Evolutionary conservation across 1,284 basidiomycete species (phyloP).

Genomic region (Inonotus obliquus): DNA sequence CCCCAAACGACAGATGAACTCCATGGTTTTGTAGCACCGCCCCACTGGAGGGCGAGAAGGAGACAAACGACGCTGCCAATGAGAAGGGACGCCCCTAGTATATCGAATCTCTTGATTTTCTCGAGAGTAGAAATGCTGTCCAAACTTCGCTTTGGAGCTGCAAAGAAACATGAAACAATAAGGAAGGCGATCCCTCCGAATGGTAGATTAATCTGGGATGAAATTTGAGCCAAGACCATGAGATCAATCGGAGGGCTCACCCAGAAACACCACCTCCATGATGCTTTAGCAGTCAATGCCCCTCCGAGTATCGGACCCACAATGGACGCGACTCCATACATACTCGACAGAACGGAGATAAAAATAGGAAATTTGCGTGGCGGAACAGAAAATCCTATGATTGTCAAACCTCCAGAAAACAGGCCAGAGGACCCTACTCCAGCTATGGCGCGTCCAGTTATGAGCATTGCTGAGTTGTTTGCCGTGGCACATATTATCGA

Average conservation of each 20-base stretch:
- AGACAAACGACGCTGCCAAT: conserved; percentile 34
- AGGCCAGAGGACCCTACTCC: conserved; percentile 45
- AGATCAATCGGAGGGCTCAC: too few relatives aligned
- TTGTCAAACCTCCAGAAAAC: conserved; percentile 32
- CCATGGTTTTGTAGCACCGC: conserved; percentile 37
- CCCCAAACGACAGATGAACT: conserved; percentile 24
- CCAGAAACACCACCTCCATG: conserved; percentile 39
- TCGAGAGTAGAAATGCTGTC: conserved; percentile 20
- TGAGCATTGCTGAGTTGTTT: conserved; percentile 36
- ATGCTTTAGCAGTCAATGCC: conserved; percentile 31
- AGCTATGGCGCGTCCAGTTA: conserved; percentile 40
- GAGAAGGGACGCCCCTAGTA: conserved; percentile 33
- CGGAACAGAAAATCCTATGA: conserved; percentile 37
- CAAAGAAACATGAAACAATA: conserved; percentile 33
- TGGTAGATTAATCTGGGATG: conserved; percentile 41
- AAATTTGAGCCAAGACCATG: too few relatives aligned
- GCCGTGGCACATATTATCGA: conserved; percentile 31
- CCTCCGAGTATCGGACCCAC: conserved; percentile 37
- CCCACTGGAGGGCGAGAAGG: conserved; percentile 38
- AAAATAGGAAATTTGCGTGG: conserved; percentile 29
- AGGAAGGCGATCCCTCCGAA: conserved; percentile 31
- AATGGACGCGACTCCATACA: conserved; percentile 38
- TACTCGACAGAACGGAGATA: conserved; percentile 31
- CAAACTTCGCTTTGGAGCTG: conserved; percentile 16
- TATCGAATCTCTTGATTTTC: conserved; percentile 32